A percentile compares a stretch with the other conserved stretches of the same genome.
phyloP scores from a whole-genome alignment of 805 yeast species.

The Jamesozyma lodderae region DNA sequence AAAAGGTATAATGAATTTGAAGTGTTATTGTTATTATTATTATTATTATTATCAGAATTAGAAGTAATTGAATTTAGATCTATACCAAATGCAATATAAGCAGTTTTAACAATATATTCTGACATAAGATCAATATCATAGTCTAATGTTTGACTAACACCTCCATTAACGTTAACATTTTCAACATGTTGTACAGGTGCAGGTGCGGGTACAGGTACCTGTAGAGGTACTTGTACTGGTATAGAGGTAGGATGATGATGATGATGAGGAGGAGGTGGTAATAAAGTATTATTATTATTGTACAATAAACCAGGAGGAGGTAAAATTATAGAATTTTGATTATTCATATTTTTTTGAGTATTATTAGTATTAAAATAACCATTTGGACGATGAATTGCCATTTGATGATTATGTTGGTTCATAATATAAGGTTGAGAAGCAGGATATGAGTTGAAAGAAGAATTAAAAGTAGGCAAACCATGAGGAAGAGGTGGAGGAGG shows the following conservation, averaged over 20 bases:
- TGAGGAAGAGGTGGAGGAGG: slow-evolving; percentile 6
- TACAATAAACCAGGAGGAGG: slow-evolving; percentile 20
- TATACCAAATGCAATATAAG: slow-evolving; percentile 58
- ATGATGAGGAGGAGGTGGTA: too few relatives aligned
- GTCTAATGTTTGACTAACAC: slow-evolving; percentile 68
- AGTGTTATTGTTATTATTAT: neutral
- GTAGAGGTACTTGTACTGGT: slow-evolving; percentile 5
- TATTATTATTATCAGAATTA: neutral
- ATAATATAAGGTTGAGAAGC: slow-evolving; percentile 5
- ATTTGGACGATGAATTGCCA: neutral
- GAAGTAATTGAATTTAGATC: slow-evolving; percentile 2
- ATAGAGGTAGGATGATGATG: slow-evolving; percentile 1
- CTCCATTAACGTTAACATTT: slow-evolving; percentile 41
- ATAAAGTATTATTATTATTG: slow-evolving; percentile 1
- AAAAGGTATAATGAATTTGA: slow-evolving; percentile 21
- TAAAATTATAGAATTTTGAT: slow-evolving; percentile 3
- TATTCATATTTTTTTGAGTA: neutral
- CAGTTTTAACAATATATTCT: slow-evolving; percentile 66
- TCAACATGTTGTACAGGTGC: neutral
- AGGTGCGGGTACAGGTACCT: slow-evolving; percentile 1
- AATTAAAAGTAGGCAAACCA: slow-evolving; percentile 1
- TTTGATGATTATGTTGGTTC: neutral
- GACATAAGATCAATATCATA: slow-evolving; percentile 75
- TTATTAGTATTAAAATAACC: neutral
- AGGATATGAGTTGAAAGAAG: neutral